A percentile compares a stretch with the other conserved stretches of the same genome.
Conservation (phyloP, 2,329 filamentous ascomycete genomes). For the Pseudopithomyces maydicus region DNA sequence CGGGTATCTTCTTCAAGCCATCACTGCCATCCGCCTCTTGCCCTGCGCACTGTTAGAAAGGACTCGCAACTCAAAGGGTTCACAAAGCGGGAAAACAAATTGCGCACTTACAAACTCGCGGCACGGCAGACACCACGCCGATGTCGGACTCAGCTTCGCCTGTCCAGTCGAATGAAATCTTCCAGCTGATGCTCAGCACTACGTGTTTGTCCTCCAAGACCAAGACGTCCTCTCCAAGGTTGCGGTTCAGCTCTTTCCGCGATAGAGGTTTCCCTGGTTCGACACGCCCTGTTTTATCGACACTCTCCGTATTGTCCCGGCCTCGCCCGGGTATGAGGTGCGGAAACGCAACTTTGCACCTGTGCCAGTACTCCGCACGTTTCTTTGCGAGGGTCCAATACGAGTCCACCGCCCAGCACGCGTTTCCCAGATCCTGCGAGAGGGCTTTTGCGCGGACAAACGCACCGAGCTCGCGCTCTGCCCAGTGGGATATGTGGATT, state of each 20-base stretch:
- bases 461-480: slow-evolving; percentile 62
- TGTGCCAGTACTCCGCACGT: slow-evolving; percentile 67
- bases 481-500: slow-evolving; percentile 61
- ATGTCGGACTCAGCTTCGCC: slow-evolving; percentile 69
- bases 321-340: slow-evolving; percentile 26
- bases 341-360: slow-evolving; percentile 56
- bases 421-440: slow-evolving; percentile 61
- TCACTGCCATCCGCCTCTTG: slow-evolving; percentile 61
- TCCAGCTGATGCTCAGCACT: slow-evolving; percentile 64
- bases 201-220: slow-evolving; percentile 45
- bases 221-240: slow-evolving; percentile 37
- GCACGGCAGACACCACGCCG: slow-evolving; percentile 60
- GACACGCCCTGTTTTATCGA: slow-evolving; percentile 17
- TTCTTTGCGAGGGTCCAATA: slow-evolving; percentile 67
- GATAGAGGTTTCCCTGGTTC: slow-evolving; percentile 23
- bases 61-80: background rate
- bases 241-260: slow-evolving; percentile 57
- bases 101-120: slow-evolving; percentile 63
- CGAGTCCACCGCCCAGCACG: slow-evolving; percentile 71
- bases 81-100: background rate
- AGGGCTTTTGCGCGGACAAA: slow-evolving; percentile 53
- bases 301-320: slow-evolving; percentile 24
- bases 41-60: slow-evolving; percentile 47
- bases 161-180: slow-evolving; percentile 72
- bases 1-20: slow-evolving; percentile 63